Evolutionary conservation across 352 stramenopile species (phyloP).

Genomic region (Bremia lactucae): DNA sequence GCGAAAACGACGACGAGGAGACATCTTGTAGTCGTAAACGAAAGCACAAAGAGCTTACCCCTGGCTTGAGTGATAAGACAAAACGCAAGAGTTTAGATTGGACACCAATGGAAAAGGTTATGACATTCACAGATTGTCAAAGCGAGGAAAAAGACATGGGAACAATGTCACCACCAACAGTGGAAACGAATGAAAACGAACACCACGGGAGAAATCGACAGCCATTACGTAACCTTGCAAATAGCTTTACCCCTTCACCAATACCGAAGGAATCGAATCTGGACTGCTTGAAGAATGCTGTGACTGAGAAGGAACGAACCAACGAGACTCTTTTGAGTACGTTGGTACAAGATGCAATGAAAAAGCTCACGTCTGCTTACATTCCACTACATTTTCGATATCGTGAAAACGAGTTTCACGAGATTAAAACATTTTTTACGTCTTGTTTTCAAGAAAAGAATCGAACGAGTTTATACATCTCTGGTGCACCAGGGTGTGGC

Average conservation of each 20-base stretch:
- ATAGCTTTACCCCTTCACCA: conserved; percentile 65
- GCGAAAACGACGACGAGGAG: conserved; percentile 6
- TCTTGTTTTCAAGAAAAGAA: conserved; percentile 37
- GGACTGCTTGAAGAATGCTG: conserved; percentile 1
- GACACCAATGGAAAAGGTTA: conserved; percentile 17
- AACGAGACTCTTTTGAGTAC: conserved; percentile 7
- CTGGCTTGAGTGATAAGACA: conserved; percentile 10
- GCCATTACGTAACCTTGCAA: conserved; percentile 30
- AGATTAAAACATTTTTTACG: conserved; percentile 49
- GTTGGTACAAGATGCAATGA: conserved; percentile 28
- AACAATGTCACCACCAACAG: conserved; percentile 35
- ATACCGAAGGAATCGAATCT: conserved; percentile 11
- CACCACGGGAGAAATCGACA: conserved; percentile 14
- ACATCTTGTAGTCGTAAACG: conserved; percentile 16
- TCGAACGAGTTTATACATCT: conserved; percentile 68
- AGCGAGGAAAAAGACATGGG: conserved; percentile 21
- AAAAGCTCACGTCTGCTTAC: conserved; percentile 40
- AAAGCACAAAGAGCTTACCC: conserved; percentile 13
- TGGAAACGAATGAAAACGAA: conserved; percentile 20
- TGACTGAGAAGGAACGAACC: conserved; percentile 1
- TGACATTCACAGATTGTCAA: conserved; percentile 5
- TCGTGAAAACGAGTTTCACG: conserved; percentile 43
- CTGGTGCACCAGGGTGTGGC: conserved; percentile 59
- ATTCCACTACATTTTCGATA: conserved; percentile 36
- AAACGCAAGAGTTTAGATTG: conserved; percentile 21